Percentiles rank a stretch among this genome's conserved stretches.
These are phyloP conservation scores for Aspergillus leporis DNA, from an alignment of 495 filamentous ascomycete genomes.

Conservation along the genomic window DNA sequence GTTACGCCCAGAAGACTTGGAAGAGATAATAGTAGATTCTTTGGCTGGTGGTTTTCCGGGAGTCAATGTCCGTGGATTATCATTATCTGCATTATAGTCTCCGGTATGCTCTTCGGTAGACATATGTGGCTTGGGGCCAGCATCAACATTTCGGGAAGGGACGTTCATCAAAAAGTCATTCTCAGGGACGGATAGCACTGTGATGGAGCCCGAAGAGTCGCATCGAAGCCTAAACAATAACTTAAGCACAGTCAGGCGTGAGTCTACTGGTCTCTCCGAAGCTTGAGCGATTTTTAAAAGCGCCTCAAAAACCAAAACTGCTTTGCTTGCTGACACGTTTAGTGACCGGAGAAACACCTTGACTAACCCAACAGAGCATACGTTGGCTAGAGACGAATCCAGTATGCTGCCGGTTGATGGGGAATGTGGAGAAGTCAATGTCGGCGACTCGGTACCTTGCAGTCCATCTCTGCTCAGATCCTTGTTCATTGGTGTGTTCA, in stretches of 20 bases:
- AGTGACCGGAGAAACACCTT: slow-evolving; percentile 46
- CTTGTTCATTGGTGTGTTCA: slow-evolving; percentile 39
- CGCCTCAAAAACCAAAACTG: slow-evolving; percentile 39
- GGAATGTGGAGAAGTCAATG: slow-evolving; percentile 28
- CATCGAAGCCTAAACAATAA: slow-evolving; percentile 82
- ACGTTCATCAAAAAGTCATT: slow-evolving; percentile 69
- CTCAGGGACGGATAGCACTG: slow-evolving; percentile 64
- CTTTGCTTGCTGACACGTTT: slow-evolving; percentile 40
- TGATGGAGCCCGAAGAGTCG: slow-evolving; percentile 72
- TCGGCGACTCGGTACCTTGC: slow-evolving; percentile 20
- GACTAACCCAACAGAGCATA: slow-evolving; percentile 45
- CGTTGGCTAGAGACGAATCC: slow-evolving; percentile 43
- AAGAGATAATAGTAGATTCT: slow-evolving; percentile 24
- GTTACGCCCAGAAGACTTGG: slow-evolving; percentile 34
- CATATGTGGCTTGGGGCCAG: slow-evolving; percentile 27
- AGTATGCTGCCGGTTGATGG: slow-evolving; percentile 34
- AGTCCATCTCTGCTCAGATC: slow-evolving; percentile 32
- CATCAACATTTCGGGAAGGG: slow-evolving; percentile 64
- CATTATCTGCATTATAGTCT: slow-evolving; percentile 25
- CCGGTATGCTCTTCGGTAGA: slow-evolving; percentile 25
- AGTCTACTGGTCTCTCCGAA: slow-evolving; percentile 52
- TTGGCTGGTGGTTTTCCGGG: slow-evolving; percentile 24
- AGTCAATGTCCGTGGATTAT: slow-evolving; percentile 23
- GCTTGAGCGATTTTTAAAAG: slow-evolving; percentile 42
- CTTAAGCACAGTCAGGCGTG: slow-evolving; percentile 79